Conservation (phyloP, 257 asterid species). For the Jacaranda copaia region DNA sequence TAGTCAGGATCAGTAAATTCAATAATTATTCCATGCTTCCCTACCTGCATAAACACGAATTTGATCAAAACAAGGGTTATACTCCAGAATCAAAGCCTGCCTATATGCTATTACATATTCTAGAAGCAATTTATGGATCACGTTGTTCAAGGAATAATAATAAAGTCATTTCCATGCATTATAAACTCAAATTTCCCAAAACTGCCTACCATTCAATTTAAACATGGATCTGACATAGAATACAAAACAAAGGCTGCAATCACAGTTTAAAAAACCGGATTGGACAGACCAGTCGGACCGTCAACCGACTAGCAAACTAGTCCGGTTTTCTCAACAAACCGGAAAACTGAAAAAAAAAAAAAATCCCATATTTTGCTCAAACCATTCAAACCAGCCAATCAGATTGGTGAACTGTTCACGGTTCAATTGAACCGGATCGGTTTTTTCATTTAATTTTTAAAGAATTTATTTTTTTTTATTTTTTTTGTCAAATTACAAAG, state of each 20-base stretch:
- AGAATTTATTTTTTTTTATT: no score
- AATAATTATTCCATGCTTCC: conserved; percentile 93
- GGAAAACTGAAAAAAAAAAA: no score
- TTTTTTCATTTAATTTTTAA: no score
- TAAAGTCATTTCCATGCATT: background rate
- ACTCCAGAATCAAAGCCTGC: background rate
- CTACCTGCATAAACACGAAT: conserved; percentile 61
- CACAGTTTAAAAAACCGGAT: no score
- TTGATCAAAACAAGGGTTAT: background rate
- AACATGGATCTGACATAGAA: background rate
- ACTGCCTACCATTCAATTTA: background rate
- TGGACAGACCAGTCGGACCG: no score
- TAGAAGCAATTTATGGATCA: conserved; percentile 9
- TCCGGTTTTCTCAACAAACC: no score
- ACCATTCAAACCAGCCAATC: no score
- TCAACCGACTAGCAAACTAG: no score
- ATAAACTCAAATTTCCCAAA: background rate
- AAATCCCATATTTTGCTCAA: no score
- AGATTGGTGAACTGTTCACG: no score
- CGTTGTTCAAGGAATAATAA: conserved; percentile 11
- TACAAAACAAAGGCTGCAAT: background rate
- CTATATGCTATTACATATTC: background rate
- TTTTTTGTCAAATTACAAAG: no score
- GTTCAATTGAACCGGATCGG: no score
- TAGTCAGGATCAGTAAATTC: conserved; percentile 87